Base-by-base conservation (phyloP, 805 yeast genomes). In the Lipomyces anomalus region DNA sequence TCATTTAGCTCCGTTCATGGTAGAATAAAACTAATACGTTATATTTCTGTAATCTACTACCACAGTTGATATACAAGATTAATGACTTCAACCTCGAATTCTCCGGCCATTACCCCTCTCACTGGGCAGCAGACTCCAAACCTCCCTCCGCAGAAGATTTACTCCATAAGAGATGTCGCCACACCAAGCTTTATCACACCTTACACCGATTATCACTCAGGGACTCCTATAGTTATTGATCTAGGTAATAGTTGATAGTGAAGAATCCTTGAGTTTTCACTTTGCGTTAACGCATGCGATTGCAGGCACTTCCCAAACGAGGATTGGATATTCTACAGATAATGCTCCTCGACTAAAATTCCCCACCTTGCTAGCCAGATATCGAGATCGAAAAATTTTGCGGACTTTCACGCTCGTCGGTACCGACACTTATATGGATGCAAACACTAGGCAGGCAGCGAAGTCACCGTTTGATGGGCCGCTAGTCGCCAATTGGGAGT, bases 401-500 rank as follows among this genome's bases (percentile, higher is more conserved):
- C 46, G 59, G 16, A 51, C 64, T 3, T 72, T 83, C 54, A 78
- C 92, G 0, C 72, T 84, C 46, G 79, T 86, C 2, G 99, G 99
- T 2, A 78, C 83, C 57, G 97, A 90, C 62, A 77, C 80, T 17
- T 78, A 72, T 58, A 60, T 84, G 24, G 97, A 89, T 57, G 74
- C 80, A 6, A 67, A 82, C 1, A 74, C 84, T 38, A 75, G 80
- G 51, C 72, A 84, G 16, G 80, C 81, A 43, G 75, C 85, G 28
- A 80, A 77, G 57, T 70, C 85, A 3, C 95, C 97, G 0, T 90
- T 76, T 60, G 98, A 92, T 63, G 95, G 95, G 0, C 76, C 85
- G 3, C 68, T 87, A 55, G 70, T 92, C 29, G 81, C 94, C 22
- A 94, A 89, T 62, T 94, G 97, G 97, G 97, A 92, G 46, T 76